Conservation (phyloP, 164 flowering plant genomes). For the Aristolochia californica region DNA sequence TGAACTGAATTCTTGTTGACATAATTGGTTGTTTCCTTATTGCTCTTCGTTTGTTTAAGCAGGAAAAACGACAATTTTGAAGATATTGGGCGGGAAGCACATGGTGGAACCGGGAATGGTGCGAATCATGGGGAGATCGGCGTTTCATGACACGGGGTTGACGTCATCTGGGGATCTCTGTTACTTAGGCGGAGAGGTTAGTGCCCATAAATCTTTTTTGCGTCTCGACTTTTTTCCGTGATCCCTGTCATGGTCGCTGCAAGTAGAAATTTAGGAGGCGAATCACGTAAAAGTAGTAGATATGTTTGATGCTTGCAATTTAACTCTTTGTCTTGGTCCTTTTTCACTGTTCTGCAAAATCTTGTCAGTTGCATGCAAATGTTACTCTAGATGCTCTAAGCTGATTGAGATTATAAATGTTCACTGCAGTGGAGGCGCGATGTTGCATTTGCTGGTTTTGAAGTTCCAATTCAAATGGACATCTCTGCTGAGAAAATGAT, state of each 20-base stretch:
- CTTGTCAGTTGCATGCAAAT: too few species aligned
- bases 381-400: too few species aligned
- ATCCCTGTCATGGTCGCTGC: too few species aligned
- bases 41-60: not conserved
- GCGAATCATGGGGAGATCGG: slow-evolving; percentile 79
- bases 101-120: slow-evolving; percentile 96
- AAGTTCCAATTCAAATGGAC: slow-evolving; percentile 93
- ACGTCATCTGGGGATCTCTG: slow-evolving; percentile 78
- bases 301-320: too few species aligned
- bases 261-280: too few species aligned
- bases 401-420: not conserved
- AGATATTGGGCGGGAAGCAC: slow-evolving; percentile 93
- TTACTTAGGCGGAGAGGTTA: slow-evolving; percentile 95
- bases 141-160: slow-evolving; percentile 84
- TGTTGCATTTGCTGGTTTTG: slow-evolving; percentile 97
- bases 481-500: slow-evolving; percentile 94
- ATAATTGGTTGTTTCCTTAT: not conserved
- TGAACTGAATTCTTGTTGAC: not conserved
- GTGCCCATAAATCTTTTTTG: not conserved
- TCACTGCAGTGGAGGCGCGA: slow-evolving; percentile 85
- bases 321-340: too few species aligned
- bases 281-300: too few species aligned
- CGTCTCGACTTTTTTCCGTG: not conserved
- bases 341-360: too few species aligned
- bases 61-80: slow-evolving; percentile 97